Evolutionary conservation across 2,329 filamentous ascomycete genomes (phyloP).

Genomic region (Claviceps fusiformis): DNA sequence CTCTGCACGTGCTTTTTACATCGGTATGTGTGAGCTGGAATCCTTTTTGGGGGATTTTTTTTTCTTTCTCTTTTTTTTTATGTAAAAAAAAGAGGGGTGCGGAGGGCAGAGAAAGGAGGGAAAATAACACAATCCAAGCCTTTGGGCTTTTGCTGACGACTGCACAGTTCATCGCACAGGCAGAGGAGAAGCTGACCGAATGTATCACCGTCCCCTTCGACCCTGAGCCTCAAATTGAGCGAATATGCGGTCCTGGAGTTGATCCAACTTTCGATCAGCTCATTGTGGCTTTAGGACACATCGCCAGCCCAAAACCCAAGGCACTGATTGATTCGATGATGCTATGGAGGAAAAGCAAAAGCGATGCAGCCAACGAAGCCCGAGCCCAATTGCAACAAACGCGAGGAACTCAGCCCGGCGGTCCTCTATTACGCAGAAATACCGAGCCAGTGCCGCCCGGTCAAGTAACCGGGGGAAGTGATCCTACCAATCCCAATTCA

Average conservation of each 20-base stretch:
- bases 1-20: slow-evolving; percentile 89
- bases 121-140: not conserved
- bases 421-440: slow-evolving; percentile 52
- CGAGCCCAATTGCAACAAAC: slow-evolving; percentile 43
- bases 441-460: slow-evolving; percentile 52
- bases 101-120: not conserved
- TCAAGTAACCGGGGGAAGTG: slow-evolving; percentile 11
- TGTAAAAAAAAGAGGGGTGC: not conserved
- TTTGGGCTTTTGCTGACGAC: slow-evolving; percentile 8
- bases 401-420: slow-evolving; percentile 27
- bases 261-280: slow-evolving; percentile 88
- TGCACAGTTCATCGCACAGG: slow-evolving; percentile 72
- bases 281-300: slow-evolving; percentile 84
- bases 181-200: slow-evolving; percentile 89
- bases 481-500: slow-evolving; percentile 20
- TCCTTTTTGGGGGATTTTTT: too few relatives aligned
- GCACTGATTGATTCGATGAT: slow-evolving; percentile 94
- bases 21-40: slow-evolving; percentile 41
- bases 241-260: slow-evolving; percentile 78
- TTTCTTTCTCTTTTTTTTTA: too few relatives aligned
- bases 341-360: slow-evolving; percentile 95
- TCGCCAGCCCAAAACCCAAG: slow-evolving; percentile 87
- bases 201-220: slow-evolving; percentile 71
- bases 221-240: slow-evolving; percentile 71
- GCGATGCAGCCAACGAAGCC: slow-evolving; percentile 67